These are phyloP conservation scores for Rostrohypoxylon terebratum DNA, from an alignment of 495 filamentous ascomycete genomes.

Conservation along the genomic window DNA sequence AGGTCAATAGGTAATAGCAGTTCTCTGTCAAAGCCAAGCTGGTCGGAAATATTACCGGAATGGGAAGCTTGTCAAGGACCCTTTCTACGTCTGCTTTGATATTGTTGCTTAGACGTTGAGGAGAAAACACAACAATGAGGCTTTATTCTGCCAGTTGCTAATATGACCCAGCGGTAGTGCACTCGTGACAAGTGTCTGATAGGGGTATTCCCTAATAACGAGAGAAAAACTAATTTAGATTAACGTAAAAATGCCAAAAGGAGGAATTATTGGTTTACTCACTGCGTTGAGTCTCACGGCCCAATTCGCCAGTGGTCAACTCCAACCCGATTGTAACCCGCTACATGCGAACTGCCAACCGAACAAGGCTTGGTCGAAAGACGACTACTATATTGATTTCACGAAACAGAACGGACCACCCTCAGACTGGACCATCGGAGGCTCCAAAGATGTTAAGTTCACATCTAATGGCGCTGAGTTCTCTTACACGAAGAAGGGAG, in stretches of 20 bases:
- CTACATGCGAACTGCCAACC: constrained; percentile 42
- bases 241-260: constrained; percentile 40
- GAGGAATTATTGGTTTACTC: constrained; percentile 43
- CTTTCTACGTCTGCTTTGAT: constrained; percentile 46
- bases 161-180: constrained; percentile 34
- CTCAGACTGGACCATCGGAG: constrained; percentile 41
- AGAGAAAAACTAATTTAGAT: constrained; percentile 25
- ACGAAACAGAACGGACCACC: constrained; percentile 43
- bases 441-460: constrained; percentile 57
- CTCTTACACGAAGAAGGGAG: constrained; percentile 75
- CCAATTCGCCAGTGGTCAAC: constrained; percentile 43
- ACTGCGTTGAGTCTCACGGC: constrained; percentile 42
- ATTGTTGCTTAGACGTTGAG: constrained; percentile 35
- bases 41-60: constrained; percentile 35
- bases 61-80: constrained; percentile 30
- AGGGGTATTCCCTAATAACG: constrained; percentile 13
- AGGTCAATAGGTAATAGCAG: constrained; percentile 11
- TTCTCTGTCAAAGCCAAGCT: constrained; percentile 6
- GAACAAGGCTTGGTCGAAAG: constrained; percentile 43
- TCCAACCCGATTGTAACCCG: constrained; percentile 49
- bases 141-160: constrained; percentile 46
- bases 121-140: constrained; percentile 42
- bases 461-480: constrained; percentile 74
- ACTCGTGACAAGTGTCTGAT: neutral
- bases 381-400: constrained; percentile 48